Percentiles rank a stretch among this genome's conserved stretches.
phyloP scores from a whole-genome alignment of 1,284 basidiomycete genomes.

The Mrakiaceae sp. region DNA sequence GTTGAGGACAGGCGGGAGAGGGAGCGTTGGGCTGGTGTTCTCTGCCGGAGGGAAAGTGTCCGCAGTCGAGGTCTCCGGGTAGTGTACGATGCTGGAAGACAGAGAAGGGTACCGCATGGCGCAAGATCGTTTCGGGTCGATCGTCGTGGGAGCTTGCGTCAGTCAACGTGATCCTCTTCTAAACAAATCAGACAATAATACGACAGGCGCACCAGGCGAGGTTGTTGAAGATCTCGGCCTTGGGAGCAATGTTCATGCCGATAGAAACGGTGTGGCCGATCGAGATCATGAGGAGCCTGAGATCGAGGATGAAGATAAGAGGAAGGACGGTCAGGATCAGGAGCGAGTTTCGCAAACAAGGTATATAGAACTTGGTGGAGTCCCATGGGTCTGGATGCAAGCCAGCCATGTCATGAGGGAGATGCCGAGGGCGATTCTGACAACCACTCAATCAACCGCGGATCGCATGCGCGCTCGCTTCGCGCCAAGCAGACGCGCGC shows the following conservation, averaged over 20 bases:
- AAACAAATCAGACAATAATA: no score
- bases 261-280: constrained; percentile 9
- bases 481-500: no score
- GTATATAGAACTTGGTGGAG: no score
- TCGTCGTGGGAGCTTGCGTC: no score
- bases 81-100: constrained; percentile 1
- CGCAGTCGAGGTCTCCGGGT: background rate
- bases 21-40: no score
- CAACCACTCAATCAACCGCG: no score
- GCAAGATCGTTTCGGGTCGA: no score
- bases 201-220: background rate
- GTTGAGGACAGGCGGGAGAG: no score
- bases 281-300: constrained; percentile 12
- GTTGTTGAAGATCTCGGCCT: constrained; percentile 11
- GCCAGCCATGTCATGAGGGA: background rate
- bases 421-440: background rate
- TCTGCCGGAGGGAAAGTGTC: background rate
- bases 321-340: background rate
- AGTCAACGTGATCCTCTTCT: no score
- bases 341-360: background rate
- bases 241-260: constrained; percentile 12
- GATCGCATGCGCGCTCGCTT: no score
- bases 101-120: no score
- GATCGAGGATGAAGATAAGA: background rate
- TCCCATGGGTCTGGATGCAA: no score